Percentiles rank a stretch among this genome's conserved stretches.
Evolutionary conservation across 208 protist genomes (phyloP).

Genomic region (Leishmania mexicana): DNA sequence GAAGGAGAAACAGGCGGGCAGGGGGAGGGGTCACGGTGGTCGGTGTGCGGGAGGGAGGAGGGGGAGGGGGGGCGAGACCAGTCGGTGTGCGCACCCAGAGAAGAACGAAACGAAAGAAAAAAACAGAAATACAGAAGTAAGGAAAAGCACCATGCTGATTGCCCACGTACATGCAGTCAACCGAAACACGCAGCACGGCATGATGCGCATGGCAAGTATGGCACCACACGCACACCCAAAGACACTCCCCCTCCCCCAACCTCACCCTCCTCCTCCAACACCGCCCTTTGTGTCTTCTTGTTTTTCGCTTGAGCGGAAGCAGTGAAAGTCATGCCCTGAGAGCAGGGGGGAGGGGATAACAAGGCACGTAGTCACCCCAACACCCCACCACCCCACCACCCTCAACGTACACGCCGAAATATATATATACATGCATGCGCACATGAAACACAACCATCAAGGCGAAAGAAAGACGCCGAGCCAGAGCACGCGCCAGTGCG

Average conservation of each 20-base stretch:
- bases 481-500: neutral
- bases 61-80: neutral
- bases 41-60: neutral
- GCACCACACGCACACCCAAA: neutral
- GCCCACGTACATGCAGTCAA: neutral
- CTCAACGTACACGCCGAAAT: no score
- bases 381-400: no score
- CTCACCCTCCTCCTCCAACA: no score
- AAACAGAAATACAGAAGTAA: neutral
- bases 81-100: neutral
- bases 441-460: neutral
- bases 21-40: neutral
- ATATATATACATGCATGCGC: neutral
- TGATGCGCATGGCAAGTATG: neutral
- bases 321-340: no score
- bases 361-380: no score
- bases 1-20: neutral
- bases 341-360: no score
- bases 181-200: neutral
- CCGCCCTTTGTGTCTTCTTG: neutral
- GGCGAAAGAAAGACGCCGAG: neutral
- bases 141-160: neutral
- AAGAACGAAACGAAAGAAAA: neutral
- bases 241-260: neutral
- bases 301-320: neutral